Evolutionary conservation across 2,329 filamentous ascomycete genomes (phyloP).

Genomic region (Trichoderma arundinaceum): DNA sequence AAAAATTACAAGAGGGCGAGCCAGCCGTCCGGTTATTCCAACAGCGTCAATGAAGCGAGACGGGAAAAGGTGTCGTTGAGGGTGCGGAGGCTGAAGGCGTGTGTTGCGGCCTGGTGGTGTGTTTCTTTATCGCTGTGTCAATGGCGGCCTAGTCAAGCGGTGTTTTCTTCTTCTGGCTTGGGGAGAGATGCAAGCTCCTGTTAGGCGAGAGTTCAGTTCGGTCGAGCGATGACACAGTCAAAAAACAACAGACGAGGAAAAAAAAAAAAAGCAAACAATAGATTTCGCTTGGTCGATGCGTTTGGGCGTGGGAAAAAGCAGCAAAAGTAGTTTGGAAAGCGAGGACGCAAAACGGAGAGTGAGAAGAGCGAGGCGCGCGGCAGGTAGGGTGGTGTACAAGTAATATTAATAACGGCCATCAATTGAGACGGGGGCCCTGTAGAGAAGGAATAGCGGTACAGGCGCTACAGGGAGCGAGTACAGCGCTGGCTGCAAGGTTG

Average conservation of each 20-base stretch:
- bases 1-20: slow-evolving; percentile 3
- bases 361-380: slow-evolving; percentile 5
- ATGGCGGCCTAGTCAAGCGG: not conserved
- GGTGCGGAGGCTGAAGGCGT: not conserved
- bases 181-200: not conserved
- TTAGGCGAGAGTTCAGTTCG: slow-evolving; percentile 21
- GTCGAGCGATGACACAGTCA: slow-evolving; percentile 3
- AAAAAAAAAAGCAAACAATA: not conserved
- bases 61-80: not conserved
- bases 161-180: not conserved
- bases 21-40: slow-evolving; percentile 2
- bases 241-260: not conserved
- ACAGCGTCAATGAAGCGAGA: not conserved
- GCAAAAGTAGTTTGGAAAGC: not conserved
- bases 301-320: not conserved
- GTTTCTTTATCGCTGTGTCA: not conserved
- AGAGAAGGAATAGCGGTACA: slow-evolving; percentile 15
- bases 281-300: not conserved
- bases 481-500: slow-evolving; percentile 1
- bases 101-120: not conserved
- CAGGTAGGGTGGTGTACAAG: slow-evolving; percentile 28
- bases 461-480: slow-evolving; percentile 9
- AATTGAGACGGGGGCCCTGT: slow-evolving; percentile 15
- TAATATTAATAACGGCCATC: slow-evolving; percentile 26
- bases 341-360: slow-evolving; percentile 24